Evolutionary conservation across 306 rosid species (phyloP).

Genomic region (Ormosia semicastrata): DNA sequence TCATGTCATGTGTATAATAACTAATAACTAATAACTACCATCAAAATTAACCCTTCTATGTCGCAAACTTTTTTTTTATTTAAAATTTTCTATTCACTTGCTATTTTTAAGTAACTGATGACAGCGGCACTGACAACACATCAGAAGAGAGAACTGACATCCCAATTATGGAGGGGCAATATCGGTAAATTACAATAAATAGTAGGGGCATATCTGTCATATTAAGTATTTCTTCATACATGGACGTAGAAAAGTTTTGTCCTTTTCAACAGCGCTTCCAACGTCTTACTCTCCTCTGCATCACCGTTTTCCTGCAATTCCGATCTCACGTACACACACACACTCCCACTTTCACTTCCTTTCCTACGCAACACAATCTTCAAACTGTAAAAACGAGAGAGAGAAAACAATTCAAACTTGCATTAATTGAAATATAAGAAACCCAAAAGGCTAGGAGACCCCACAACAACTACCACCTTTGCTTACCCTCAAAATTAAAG

Average conservation of each 20-base stretch:
- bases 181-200: not conserved
- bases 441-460: constrained; percentile 19
- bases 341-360: not conserved
- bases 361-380: constrained; percentile 26
- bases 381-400: not conserved
- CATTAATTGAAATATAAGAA: constrained; percentile 8
- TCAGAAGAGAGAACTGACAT: not conserved
- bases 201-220: not conserved
- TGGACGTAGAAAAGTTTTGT: not conserved
- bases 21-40: not conserved
- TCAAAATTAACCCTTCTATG: not conserved
- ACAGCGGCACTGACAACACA: not conserved
- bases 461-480: constrained; percentile 32
- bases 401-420: not conserved
- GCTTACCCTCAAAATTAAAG: not conserved
- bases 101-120: not conserved
- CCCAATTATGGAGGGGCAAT: not conserved
- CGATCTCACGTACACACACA: constrained; percentile 19
- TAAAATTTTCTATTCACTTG: not conserved
- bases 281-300: not conserved
- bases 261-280: constrained; percentile 5
- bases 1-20: too few species aligned
- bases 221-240: not conserved
- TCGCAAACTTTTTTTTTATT: not conserved
- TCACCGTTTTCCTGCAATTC: constrained; percentile 21